Evolutionary conservation across 2,329 filamentous ascomycete genomes (phyloP).

Genomic region (Annulohypoxylon truncatum): DNA sequence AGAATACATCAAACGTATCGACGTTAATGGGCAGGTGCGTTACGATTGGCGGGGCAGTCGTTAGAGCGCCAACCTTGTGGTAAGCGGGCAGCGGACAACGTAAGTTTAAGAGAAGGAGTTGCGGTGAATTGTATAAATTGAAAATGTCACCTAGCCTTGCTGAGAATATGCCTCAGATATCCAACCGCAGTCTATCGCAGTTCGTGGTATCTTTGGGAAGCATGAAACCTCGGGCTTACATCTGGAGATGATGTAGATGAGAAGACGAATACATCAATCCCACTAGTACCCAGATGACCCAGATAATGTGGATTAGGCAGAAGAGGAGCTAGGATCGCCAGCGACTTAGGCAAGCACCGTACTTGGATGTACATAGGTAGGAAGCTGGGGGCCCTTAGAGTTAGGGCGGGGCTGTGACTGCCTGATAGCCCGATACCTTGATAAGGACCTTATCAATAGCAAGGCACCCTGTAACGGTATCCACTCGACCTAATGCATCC

Average conservation of each 20-base stretch:
- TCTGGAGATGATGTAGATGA: background rate
- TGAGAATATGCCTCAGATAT: background rate
- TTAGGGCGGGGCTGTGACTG: slow-evolving; percentile 19
- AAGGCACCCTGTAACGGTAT: background rate
- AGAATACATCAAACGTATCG: background rate
- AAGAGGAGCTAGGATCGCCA: slow-evolving; percentile 1
- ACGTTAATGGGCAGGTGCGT: background rate
- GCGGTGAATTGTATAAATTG: background rate
- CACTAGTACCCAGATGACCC: background rate
- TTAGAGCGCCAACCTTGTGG: slow-evolving; percentile 1
- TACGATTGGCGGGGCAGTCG: slow-evolving; percentile 21
- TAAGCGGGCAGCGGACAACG: slow-evolving; percentile 4
- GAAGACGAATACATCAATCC: background rate
- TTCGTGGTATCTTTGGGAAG: background rate
- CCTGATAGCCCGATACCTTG: slow-evolving; percentile 17
- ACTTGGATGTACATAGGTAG: background rate
- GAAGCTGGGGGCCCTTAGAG: background rate
- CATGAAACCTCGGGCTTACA: background rate
- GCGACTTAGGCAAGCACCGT: background rate
- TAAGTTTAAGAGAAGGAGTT: slow-evolving; percentile 5
- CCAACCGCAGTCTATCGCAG: background rate
- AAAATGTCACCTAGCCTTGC: background rate
- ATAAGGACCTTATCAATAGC: slow-evolving; percentile 30
- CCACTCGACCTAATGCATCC: slow-evolving; percentile 11
- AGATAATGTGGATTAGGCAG: background rate